Conservation (phyloP, 352 stramenopile genomes). For the Aphanomyces euteiches region DNA sequence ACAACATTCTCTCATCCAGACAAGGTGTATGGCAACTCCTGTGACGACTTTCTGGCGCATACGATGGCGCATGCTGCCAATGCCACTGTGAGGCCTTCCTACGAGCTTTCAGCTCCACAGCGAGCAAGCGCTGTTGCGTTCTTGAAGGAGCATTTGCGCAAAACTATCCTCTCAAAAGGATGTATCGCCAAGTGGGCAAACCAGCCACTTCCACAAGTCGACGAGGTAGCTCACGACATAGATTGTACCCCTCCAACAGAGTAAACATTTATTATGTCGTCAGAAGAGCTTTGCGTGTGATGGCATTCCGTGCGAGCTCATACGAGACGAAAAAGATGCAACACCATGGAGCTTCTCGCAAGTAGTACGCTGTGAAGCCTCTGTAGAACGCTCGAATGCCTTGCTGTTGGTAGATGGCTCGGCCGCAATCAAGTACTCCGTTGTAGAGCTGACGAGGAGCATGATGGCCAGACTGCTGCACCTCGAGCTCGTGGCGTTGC, state of each 20-base stretch:
- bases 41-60: constrained; percentile 59
- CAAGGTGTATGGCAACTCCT: constrained; percentile 54
- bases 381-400: constrained; percentile 74
- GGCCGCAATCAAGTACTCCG: constrained; percentile 67
- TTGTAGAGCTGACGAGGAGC: constrained; percentile 36
- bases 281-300: constrained; percentile 24
- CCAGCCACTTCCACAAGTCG: not conserved
- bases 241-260: no score
- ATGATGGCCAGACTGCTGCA: constrained; percentile 22
- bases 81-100: constrained; percentile 12
- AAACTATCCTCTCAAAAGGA: constrained; percentile 17
- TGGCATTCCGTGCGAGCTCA: constrained; percentile 60
- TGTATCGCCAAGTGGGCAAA: constrained; percentile 24
- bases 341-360: constrained; percentile 83
- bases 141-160: constrained; percentile 11
- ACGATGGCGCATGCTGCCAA: constrained; percentile 47
- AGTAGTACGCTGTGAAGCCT: constrained; percentile 84
- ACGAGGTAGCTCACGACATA: no score
- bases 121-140: not conserved
- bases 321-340: constrained; percentile 86
- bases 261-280: not conserved
- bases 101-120: not conserved
- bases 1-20: not conserved
- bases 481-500: constrained; percentile 52
- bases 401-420: constrained; percentile 65